phyloP scores from a whole-genome alignment of 805 yeast species.

The Vanderwaltozyma polyspora region DNA sequence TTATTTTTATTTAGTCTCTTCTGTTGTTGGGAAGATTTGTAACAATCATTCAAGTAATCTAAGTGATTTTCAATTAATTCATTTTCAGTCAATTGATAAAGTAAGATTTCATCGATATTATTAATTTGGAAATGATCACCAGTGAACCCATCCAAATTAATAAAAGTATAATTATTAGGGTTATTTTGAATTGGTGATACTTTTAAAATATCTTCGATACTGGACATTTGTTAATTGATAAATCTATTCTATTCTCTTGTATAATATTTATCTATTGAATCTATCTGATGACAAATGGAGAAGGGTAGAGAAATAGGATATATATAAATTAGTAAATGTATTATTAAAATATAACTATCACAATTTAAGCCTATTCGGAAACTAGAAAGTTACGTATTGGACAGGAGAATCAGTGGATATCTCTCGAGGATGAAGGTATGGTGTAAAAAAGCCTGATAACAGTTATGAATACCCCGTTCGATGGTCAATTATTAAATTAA shows the following conservation, averaged over 20 bases:
- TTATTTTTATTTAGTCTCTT: constrained; percentile 37
- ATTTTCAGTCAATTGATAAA: constrained; percentile 26
- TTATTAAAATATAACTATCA: background rate
- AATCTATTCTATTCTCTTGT: background rate
- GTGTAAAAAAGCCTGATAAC: no score
- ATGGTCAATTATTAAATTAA: no score
- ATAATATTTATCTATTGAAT: background rate
- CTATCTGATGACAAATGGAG: background rate
- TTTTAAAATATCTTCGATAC: constrained; percentile 19
- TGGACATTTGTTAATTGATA: constrained; percentile 7
- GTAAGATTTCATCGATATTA: constrained; percentile 22
- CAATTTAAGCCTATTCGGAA: no score
- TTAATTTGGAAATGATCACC: constrained; percentile 6
- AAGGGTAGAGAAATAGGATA: no score
- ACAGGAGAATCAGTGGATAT: no score
- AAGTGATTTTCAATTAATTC: constrained; percentile 15
- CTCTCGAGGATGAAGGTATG: no score
- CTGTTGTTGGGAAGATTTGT: constrained; percentile 20
- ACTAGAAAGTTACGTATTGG: no score
- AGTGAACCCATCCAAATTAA: constrained; percentile 12
- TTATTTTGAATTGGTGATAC: constrained; percentile 12
- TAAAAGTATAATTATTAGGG: constrained; percentile 6
- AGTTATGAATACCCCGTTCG: no score
- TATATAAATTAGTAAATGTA: background rate
- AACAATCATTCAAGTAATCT: constrained; percentile 21